A percentile compares a stretch with the other conserved stretches of the same genome.
phyloP scores from a whole-genome alignment of 2,329 filamentous ascomycete genomes.

The Endocalyx cinctus region DNA sequence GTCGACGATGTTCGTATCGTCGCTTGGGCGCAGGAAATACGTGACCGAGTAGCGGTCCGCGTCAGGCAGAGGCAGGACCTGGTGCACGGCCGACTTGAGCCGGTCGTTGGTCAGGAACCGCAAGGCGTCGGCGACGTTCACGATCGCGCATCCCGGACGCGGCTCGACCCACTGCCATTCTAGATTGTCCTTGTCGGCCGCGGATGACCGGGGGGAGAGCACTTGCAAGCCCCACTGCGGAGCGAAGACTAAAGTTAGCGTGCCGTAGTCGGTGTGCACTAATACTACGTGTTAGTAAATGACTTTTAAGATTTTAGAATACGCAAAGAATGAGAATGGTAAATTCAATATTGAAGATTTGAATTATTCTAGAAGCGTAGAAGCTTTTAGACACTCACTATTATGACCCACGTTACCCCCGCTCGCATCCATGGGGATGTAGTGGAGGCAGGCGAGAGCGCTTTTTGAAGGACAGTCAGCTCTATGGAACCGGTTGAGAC shows the following conservation, averaged over 20 bases:
- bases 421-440: no score
- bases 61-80: conserved; percentile 3
- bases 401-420: no score
- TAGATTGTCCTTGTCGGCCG: background rate
- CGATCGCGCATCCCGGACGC: conserved; percentile 1
- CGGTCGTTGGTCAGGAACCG: conserved; percentile 3
- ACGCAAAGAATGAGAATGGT: no score
- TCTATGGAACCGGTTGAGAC: no score
- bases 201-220: conserved; percentile 9
- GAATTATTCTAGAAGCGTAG: no score
- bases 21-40: conserved; percentile 7
- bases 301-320: no score
- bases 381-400: no score
- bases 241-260: conserved; percentile 48
- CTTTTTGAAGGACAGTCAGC: no score
- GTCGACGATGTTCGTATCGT: conserved; percentile 1
- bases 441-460: no score
- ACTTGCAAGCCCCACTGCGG: conserved; percentile 53
- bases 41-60: conserved; percentile 4
- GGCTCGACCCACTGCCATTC: conserved; percentile 3
- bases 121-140: conserved; percentile 8
- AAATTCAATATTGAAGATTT: no score
- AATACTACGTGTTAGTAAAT: no score
- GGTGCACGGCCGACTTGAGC: conserved; percentile 3
- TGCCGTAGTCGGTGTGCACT: conserved; percentile 51